phyloP scores from a whole-genome alignment of 257 asterid species.

The Echites panduratus region DNA sequence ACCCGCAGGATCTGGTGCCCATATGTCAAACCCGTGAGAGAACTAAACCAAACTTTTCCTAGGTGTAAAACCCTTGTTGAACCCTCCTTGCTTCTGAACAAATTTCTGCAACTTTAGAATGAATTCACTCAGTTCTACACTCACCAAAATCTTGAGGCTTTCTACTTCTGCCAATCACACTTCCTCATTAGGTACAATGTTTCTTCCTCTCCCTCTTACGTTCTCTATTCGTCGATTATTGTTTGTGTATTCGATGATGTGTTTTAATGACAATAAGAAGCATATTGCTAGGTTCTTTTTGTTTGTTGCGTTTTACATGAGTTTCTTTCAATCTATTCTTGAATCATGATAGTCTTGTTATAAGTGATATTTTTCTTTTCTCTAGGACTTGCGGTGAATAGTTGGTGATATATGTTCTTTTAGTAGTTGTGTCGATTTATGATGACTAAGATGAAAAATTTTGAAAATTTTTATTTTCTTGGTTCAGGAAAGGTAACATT shows the following conservation, averaged over 20 bases:
- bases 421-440: neutral
- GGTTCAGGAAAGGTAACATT: conserved; percentile 24
- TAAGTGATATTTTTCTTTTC: neutral
- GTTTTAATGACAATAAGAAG: no score
- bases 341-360: neutral
- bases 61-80: conserved; percentile 31
- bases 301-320: neutral
- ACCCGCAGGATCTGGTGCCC: neutral
- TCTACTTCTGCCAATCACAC: conserved; percentile 23
- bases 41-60: neutral
- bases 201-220: neutral
- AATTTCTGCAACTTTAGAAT: conserved; percentile 17
- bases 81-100: conserved; percentile 1
- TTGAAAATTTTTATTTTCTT: neutral
- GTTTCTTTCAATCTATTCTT: neutral
- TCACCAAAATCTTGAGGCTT: conserved; percentile 35
- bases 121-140: conserved; percentile 40
- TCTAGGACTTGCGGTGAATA: conserved; percentile 22
- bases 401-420: conserved; percentile 5
- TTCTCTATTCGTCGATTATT: neutral
- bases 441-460: neutral
- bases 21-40: conserved; percentile 15
- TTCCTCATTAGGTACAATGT: conserved; percentile 28
- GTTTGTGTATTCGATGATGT: neutral
- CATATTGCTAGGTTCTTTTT: neutral